These are phyloP conservation scores for Tardiomyces blankii DNA, from an alignment of 1,139 yeast species.

Conservation along the genomic window DNA sequence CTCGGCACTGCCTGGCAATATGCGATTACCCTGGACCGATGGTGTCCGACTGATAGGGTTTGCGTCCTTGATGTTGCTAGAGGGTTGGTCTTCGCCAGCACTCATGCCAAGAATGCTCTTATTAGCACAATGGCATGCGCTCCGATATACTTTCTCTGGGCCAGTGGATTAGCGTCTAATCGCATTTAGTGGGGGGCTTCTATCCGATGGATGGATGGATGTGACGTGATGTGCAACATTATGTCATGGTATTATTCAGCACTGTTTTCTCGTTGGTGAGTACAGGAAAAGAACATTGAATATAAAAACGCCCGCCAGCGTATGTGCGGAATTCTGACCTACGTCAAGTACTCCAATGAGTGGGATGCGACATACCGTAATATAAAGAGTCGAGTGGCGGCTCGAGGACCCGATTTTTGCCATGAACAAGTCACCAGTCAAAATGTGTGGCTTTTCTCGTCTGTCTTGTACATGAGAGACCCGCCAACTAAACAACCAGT, in stretches of 20 bases:
- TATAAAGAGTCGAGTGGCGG: neutral
- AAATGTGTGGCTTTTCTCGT: constrained; percentile 14
- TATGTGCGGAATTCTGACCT: neutral
- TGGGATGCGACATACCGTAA: neutral
- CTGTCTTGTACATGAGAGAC: constrained; percentile 66
- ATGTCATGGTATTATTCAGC: too few relatives aligned
- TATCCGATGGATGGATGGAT: too few relatives aligned
- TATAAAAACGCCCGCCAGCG: too few relatives aligned
- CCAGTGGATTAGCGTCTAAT: too few relatives aligned
- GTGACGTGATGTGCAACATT: too few relatives aligned
- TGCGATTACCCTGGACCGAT: neutral
- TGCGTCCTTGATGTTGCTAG: neutral
- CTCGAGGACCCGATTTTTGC: neutral
- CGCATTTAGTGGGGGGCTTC: too few relatives aligned
- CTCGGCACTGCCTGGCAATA: neutral
- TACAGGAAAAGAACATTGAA: too few relatives aligned
- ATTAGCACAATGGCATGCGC: too few relatives aligned
- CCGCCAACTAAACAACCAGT: constrained; percentile 74
- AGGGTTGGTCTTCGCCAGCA: neutral
- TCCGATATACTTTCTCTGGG: too few relatives aligned
- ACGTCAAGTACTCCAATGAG: neutral
- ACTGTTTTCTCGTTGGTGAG: too few relatives aligned
- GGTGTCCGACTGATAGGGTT: neutral
- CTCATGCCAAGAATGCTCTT: neutral
- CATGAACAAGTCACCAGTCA: neutral